These are phyloP conservation scores for Phytopythium cucurbitacearum DNA, from an alignment of 352 stramenopile genomes.

Conservation along the genomic window DNA sequence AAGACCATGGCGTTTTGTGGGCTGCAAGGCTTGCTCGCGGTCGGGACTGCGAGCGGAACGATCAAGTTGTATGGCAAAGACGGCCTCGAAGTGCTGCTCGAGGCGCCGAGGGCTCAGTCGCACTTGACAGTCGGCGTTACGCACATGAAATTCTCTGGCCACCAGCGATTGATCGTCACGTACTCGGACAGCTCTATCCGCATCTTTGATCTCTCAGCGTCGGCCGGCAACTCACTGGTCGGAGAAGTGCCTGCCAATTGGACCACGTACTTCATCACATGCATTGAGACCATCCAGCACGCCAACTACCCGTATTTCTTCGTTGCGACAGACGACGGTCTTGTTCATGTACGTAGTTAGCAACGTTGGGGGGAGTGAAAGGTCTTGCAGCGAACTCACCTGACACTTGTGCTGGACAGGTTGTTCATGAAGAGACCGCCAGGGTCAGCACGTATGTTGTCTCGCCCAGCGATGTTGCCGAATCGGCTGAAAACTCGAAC, in stretches of 20 bases:
- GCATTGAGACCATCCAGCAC: conserved; percentile 60
- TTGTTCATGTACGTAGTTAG: conserved; percentile 33
- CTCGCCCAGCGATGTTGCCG: conserved; percentile 31
- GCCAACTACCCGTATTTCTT: conserved; percentile 64
- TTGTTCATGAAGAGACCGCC: conserved; percentile 73
- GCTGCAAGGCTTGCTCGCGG: conserved; percentile 56
- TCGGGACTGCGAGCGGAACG: conserved; percentile 52
- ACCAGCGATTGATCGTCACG: conserved; percentile 52
- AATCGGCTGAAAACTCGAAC: conserved; percentile 8
- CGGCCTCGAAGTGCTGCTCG: conserved; percentile 56
- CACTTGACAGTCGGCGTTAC: conserved; percentile 40
- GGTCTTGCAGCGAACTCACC: background rate
- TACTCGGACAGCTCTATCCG: conserved; percentile 68
- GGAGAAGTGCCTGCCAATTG: conserved; percentile 33
- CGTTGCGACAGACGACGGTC: conserved; percentile 63
- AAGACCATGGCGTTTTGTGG: conserved; percentile 53
- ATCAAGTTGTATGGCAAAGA: conserved; percentile 70
- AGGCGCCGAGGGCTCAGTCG: conserved; percentile 21
- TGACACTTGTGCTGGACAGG: conserved; percentile 18
- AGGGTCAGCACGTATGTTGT: conserved; percentile 67
- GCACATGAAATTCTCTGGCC: conserved; percentile 60
- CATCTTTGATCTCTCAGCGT: conserved; percentile 49
- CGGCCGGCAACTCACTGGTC: conserved; percentile 7
- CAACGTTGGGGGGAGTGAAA: background rate
- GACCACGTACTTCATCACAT: conserved; percentile 63